Evolutionary conservation across 169 alveolate species (phyloP).

Genomic region (Sarcocystis neurona): DNA sequence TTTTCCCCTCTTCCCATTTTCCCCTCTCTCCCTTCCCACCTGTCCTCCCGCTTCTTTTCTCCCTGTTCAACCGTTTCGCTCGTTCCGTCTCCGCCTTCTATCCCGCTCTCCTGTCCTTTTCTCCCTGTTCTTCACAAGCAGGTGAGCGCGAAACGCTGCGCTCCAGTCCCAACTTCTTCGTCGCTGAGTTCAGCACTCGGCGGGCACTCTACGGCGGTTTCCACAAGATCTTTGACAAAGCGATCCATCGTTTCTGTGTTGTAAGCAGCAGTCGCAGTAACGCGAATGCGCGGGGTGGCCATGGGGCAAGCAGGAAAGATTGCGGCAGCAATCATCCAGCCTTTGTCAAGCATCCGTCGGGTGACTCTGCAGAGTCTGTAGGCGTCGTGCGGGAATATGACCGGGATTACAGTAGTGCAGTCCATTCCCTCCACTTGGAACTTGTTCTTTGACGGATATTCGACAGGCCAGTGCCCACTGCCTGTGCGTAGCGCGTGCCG

Average conservation of each 20-base stretch:
- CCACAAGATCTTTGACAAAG: conserved; percentile 72
- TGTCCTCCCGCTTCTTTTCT: background rate
- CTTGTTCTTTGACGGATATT: conserved; percentile 74
- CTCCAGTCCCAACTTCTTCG: no score
- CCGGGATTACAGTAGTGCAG: conserved; percentile 77
- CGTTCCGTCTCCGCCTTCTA: conserved; percentile 27
- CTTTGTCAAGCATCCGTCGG: conserved; percentile 60
- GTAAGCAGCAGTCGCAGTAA: conserved; percentile 77
- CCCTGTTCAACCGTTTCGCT: background rate
- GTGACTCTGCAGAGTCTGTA: conserved; percentile 72
- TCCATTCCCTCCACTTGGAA: conserved; percentile 74
- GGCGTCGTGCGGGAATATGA: conserved; percentile 76
- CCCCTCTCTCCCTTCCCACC: background rate
- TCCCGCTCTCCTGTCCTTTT: no score
- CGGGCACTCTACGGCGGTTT: conserved; percentile 68
- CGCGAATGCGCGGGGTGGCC: conserved; percentile 72
- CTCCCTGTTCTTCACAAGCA: no score
- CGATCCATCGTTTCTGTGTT: conserved; percentile 72
- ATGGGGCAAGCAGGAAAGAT: conserved; percentile 80
- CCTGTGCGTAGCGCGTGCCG: conserved; percentile 72
- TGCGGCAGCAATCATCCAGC: conserved; percentile 76
- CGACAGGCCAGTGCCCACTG: conserved; percentile 75
- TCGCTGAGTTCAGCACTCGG: conserved; percentile 53
- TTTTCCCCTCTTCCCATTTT: background rate
- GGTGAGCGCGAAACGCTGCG: no score